Base-by-base conservation (phyloP, 2,329 filamentous ascomycete genomes). In the Alternaria solani region DNA sequence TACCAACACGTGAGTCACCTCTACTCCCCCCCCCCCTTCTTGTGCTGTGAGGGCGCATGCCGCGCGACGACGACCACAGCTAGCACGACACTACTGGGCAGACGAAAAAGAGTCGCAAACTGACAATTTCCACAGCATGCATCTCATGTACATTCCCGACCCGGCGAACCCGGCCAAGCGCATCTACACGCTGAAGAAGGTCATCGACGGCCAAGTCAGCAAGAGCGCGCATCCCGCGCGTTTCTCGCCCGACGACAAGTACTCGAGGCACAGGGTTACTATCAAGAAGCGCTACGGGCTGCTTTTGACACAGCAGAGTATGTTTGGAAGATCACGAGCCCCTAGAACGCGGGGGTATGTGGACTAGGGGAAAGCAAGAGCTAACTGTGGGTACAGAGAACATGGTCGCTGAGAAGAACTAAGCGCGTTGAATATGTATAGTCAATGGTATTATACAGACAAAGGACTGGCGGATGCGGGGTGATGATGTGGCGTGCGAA, bases 171-270 rank as follows among this genome's bases (percentile, higher is more conserved):
- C 69, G 52, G 26, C 57, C 85, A 94, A 93, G 85, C 93, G 94
- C 80, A 83, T 91, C 75, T 99, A 98, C 87, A 98, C 95, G 48
- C 88, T 98, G 68, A 94, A 97, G 84, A 97, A 98, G 85, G 88
- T 96, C 70, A 73, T 84, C 63, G 85, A 89, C 72, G 91, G 91
- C 76, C 88, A 93, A 78, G 92, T 97, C 76, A 96, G 94, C 80
- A 97, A 96, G 86, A 95, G 91, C 55, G 95, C 95, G 57, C 94
- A 98, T 83, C 94, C 95, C 47, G 95, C 95, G 43, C 88, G 95
- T 71, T 99, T 98, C 86, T 97, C 93, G 47, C 95, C 95, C 66
- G 95, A 99, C 82, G 95, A 99, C 86, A 97, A 97, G 86, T 98
- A 96, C 87, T 97, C 93, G 75, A 85, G 87, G 78, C 94, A 98